Evolutionary conservation across 257 asterid genomes (phyloP), one percentile per base, ranked within the genome.

Genomic region (Galeopsis tetrahit): DNA sequence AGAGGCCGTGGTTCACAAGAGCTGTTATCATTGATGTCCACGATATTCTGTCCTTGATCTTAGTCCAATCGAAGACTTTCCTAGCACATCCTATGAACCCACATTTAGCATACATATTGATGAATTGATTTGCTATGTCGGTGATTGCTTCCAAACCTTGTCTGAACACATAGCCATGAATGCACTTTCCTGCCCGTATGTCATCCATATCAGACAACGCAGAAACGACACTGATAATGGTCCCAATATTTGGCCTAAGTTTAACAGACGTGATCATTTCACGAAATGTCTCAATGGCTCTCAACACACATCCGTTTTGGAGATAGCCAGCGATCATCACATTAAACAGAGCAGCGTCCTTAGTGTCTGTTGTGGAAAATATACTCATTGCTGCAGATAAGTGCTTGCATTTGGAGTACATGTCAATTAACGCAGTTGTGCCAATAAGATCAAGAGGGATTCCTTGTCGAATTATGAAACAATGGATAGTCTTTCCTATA

Each of bases 11-110:
- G 63, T 74, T 81, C 74, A 70, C 77, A 5, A 77, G 70, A 43
- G 78, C 88, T 14, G 78, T 81, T 66, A 88, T 81, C 73, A 86
- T 70, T 10, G 91, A 79, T 13, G 91, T 84, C 89, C 91, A 88
- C 2, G 91, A 82, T 1, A 88, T 81, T 1, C 48, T 35, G 69
- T 88, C 95, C 66, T 81, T 86, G 52, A 49, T 10, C 55, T 15
- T 66, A 4, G 79, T 73, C 66, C 63, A 31, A 21, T 75, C 82
- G 76, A 88, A 88, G 9, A 79, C 76, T 15, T 14, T 52, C 51
- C 77, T 71, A 6, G 87, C 83, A 5, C 32, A 33, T 33, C 39
- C 62, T 5, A 81, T 44, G 62, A 51, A 34, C 64, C 85, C 85
- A 55, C 85, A 86, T 63, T 75, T 84, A 35, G 85, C 57, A 39